Evolutionary conservation across 2,329 filamentous ascomycete species (phyloP).

Genomic region (Ophiobolus disseminans): DNA sequence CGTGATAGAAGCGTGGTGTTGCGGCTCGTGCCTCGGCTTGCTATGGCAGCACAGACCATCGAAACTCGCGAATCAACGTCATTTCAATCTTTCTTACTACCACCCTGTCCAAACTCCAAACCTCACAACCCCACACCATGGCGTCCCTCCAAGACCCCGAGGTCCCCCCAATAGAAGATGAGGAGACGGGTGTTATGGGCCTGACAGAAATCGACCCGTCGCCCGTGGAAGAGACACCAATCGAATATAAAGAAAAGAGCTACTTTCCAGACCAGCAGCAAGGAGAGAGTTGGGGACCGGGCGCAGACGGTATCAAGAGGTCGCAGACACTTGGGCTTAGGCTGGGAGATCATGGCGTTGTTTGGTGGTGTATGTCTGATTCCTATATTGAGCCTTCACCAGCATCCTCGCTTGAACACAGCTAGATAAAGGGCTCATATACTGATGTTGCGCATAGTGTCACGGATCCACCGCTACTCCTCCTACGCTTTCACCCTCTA

Average conservation of each 20-base stretch:
- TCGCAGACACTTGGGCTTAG: slow-evolving; percentile 53
- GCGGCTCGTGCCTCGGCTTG: slow-evolving; percentile 25
- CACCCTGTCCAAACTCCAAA: not conserved
- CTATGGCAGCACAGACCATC: slow-evolving; percentile 24
- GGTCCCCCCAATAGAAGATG: slow-evolving; percentile 32
- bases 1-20: slow-evolving; percentile 11
- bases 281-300: slow-evolving; percentile 17
- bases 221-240: slow-evolving; percentile 70
- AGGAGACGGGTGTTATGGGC: slow-evolving; percentile 64
- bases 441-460: slow-evolving; percentile 59
- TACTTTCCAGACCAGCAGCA: slow-evolving; percentile 50
- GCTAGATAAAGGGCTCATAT: too few species aligned
- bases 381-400: not conserved
- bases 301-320: slow-evolving; percentile 9
- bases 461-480: slow-evolving; percentile 83
- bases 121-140: slow-evolving; percentile 11
- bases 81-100: slow-evolving; percentile 20
- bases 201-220: slow-evolving; percentile 82
- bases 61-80: slow-evolving; percentile 41
- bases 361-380: slow-evolving; percentile 75
- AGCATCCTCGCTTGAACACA: too few species aligned
- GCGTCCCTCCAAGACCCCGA: slow-evolving; percentile 13
- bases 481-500: slow-evolving; percentile 67
- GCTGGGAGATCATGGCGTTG: slow-evolving; percentile 72
- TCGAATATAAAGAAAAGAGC: slow-evolving; percentile 57